Conservation (phyloP, 257 asterid genomes). For the Solanum chaucha region DNA sequence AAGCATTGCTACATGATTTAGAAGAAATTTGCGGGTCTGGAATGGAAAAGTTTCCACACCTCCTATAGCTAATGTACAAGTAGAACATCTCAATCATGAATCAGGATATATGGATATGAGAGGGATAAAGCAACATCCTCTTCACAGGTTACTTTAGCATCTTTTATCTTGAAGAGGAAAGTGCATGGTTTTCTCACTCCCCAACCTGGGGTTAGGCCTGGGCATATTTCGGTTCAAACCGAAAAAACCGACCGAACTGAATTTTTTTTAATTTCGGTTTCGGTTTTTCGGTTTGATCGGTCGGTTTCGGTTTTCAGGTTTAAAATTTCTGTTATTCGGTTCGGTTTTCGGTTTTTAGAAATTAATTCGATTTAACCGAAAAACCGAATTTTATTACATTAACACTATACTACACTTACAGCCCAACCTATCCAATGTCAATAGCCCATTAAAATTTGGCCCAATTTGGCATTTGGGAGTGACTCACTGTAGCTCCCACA, state of each 20-base stretch:
- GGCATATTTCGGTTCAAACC: too few relatives aligned
- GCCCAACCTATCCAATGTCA: too few relatives aligned
- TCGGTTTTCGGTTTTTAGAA: too few relatives aligned
- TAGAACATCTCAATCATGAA: background rate
- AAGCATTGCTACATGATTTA: background rate
- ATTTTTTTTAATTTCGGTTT: too few relatives aligned
- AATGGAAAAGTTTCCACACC: background rate
- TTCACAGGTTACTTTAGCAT: background rate
- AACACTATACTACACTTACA: too few relatives aligned
- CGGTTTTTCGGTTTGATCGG: too few relatives aligned
- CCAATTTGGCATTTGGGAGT: background rate
- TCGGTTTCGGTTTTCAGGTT: too few relatives aligned
- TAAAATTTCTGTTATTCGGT: too few relatives aligned
- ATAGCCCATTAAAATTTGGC: too few relatives aligned
- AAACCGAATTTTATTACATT: too few relatives aligned
- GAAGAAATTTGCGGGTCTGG: background rate
- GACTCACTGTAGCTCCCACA: background rate
- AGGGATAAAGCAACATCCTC: background rate
- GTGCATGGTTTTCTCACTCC: background rate
- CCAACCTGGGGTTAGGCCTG: background rate
- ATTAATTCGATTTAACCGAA: too few relatives aligned
- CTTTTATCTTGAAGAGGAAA: background rate
- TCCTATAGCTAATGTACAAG: background rate
- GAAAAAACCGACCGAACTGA: too few relatives aligned
- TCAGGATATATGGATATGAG: background rate